Base-by-base conservation (phyloP, 2,329 filamentous ascomycete species). In the Pyrenophora seminiperda region DNA sequence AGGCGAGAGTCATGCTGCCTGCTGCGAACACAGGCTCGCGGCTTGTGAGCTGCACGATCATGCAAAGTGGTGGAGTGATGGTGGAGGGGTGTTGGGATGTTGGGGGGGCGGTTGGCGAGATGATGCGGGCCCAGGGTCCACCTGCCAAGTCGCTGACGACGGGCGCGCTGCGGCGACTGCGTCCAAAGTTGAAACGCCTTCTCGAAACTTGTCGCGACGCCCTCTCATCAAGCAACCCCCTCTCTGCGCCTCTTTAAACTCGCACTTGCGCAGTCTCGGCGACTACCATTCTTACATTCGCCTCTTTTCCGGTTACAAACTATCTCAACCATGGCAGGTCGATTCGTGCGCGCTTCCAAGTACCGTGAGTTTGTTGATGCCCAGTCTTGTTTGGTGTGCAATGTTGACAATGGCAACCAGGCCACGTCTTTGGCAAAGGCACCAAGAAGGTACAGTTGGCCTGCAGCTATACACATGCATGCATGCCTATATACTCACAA, bases 341-440 rank as follows among this genome's bases (percentile, higher is more conserved):
- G 86, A 71, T 89, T 89, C 74, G 86, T 89, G 70, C 82, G 86
- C 76, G 82, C 85, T 63, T 88, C 85, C 69, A 89, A 89, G 74
- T 89, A 88, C 76, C 84, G 86, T 88, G 75, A 77, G 56, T 59
- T 59, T 27, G 50, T 32, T 52, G 39, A 44, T 39, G 34, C 43
- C 50, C 50, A 56, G 47, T 58, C 54, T 62, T 61, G 59, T 65
- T 59, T 47, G 41, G 60, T 65, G 66, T 54, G 66, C 54, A 31
- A 41, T 37, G 58, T 47, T 63, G 45, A 65, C 59, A 44, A 43
- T 31, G 30, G 27, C 50, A 61, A 59, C 59, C 75, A 97, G 93
- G 93, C 82, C 94, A 99, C 83, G 89, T 99, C 79, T 99, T 97
- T 80, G 94, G 94, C 74, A 94, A 95, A 78, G 80, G 91, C 57